phyloP scores from a whole-genome alignment of 306 rosid species.

The Heteromeles arbutifolia region DNA sequence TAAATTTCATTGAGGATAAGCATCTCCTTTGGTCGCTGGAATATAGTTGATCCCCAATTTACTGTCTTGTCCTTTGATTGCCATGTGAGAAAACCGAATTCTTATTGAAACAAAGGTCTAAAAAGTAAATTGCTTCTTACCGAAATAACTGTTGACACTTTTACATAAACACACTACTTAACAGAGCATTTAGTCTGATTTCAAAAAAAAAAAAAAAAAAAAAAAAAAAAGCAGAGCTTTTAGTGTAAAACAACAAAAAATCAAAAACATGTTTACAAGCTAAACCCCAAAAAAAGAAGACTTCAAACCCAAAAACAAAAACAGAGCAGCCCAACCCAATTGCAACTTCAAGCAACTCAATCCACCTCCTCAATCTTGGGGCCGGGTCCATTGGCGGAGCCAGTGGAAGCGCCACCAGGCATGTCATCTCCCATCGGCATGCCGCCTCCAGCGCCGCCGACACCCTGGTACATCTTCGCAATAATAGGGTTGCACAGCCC shows the following conservation, averaged over 20 bases:
- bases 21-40: too few relatives aligned
- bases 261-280: not conserved
- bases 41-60: too few relatives aligned
- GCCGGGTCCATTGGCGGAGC: constrained; percentile 37
- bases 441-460: constrained; percentile 22
- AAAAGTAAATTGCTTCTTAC: not conserved
- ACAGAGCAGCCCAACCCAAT: not conserved
- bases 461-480: constrained; percentile 59
- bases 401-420: constrained; percentile 25
- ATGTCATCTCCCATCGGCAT: constrained; percentile 22
- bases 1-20: too few relatives aligned
- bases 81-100: not conserved
- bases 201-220: too few relatives aligned
- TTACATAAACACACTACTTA: too few relatives aligned
- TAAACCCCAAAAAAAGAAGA: not conserved
- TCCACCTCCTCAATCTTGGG: constrained; percentile 93
- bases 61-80: too few relatives aligned
- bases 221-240: too few relatives aligned
- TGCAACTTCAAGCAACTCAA: constrained; percentile 7
- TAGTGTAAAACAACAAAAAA: too few relatives aligned
- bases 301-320: not conserved
- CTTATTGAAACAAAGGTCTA: too few relatives aligned
- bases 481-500: constrained; percentile 68
- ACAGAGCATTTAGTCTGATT: too few relatives aligned
- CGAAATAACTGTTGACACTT: not conserved